These are phyloP conservation scores for Grigorovia yakushimaensis DNA, from an alignment of 805 yeast species.

Conservation along the genomic window DNA sequence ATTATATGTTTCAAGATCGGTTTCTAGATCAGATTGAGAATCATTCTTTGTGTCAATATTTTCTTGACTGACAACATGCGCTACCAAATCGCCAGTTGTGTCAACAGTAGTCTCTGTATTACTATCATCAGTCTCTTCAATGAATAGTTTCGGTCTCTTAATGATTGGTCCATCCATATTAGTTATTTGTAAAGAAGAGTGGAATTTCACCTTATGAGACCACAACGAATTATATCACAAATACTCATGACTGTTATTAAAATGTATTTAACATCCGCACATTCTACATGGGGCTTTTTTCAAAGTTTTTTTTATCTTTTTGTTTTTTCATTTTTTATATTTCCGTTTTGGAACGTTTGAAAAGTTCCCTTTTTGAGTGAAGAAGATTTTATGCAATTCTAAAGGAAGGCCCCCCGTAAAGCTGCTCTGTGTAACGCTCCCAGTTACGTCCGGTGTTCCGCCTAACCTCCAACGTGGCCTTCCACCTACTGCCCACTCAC, in stretches of 20 bases:
- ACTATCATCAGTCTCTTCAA: background rate
- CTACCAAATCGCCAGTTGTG: background rate
- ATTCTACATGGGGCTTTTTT: too few species aligned
- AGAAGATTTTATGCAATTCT: too few species aligned
- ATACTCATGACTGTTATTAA: too few species aligned
- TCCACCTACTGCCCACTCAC: background rate
- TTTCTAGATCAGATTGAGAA: background rate
- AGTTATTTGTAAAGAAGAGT: background rate
- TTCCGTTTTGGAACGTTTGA: too few species aligned
- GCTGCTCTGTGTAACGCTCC: too few species aligned
- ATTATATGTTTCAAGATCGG: background rate
- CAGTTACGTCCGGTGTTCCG: too few species aligned
- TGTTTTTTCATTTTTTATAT: too few species aligned
- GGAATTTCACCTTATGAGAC: background rate
- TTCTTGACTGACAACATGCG: background rate
- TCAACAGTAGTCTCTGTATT: background rate
- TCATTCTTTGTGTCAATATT: too few species aligned
- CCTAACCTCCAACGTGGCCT: background rate
- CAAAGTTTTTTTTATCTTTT: too few species aligned
- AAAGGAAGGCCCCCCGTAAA: too few species aligned
- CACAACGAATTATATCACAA: background rate
- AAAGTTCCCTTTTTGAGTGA: too few species aligned
- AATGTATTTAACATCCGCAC: too few species aligned
- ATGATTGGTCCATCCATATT: background rate
- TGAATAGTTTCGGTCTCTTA: background rate